Evolutionary conservation across 306 rosid genomes (phyloP), one percentile per base, ranked within the genome.

Genomic region (Citrullus colocynthis): DNA sequence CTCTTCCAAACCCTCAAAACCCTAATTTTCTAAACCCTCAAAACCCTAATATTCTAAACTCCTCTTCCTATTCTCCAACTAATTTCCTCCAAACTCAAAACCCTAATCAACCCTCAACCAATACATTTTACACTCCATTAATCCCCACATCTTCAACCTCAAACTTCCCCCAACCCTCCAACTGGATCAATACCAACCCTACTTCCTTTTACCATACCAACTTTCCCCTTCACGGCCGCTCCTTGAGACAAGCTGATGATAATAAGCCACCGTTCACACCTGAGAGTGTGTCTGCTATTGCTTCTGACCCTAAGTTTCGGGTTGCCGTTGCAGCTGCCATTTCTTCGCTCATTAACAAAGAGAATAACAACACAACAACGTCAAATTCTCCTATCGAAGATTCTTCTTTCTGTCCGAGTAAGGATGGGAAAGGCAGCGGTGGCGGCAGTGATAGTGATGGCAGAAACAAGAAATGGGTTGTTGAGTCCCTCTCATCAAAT

Each of bases 241-340:
- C 12, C 0, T 57, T 51, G 56, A 77, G 61, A 18, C 7, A 49
- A 16, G 77, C 74, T 28, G 86, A 86, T 78, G 83, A 81, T 37
- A 77, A 78, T 41, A 78, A 75, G 16, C 45, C 58, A 9, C 62
- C 84, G 13, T 7, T 86, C 7, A 58, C 52, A 9, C 87, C 85
- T 6, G 87, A 90, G 4, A 87, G 87, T 74, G 89, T 89, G 76
- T 79, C 89, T 0, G 88, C 93, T 4, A 90, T 92, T 84, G 91
- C 97, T 72, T 86, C 97, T 49, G 99, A 92, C 81, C 99, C 99
- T 17, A 89, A 88, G 77, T 92, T 92, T 88, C 89, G 97, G 82
- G 91, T 83, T 48, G 96, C 93, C 60, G 99, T 95, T 17, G 99
- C 97, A 3, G 97, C 97, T 9, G 97, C 97, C 4, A 87, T 90